A percentile compares a stretch with the other conserved stretches of the same genome.
These are phyloP conservation scores for Plasmopara halstedii DNA, from an alignment of 352 stramenopile species.

Conservation along the genomic window DNA sequence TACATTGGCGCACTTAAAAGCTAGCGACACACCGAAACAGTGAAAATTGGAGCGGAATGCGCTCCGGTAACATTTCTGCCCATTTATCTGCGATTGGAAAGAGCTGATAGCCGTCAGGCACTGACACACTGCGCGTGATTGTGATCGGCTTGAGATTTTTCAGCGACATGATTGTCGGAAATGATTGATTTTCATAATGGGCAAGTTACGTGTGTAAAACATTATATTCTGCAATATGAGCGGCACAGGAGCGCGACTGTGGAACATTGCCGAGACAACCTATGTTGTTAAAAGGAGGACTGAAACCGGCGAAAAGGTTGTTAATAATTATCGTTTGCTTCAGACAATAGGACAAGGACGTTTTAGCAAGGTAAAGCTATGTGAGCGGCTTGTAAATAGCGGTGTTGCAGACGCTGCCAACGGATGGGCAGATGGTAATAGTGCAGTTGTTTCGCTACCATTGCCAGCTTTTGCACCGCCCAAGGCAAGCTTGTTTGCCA, in stretches of 20 bases:
- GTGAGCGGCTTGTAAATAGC: constrained; percentile 38
- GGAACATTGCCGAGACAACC: constrained; percentile 69
- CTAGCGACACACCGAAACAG: constrained; percentile 48
- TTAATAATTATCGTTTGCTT: constrained; percentile 79
- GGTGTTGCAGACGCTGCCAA: constrained; percentile 15
- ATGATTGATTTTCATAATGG: no score
- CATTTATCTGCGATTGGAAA: constrained; percentile 63
- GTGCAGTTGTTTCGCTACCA: constrained; percentile 1
- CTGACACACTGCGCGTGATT: constrained; percentile 31
- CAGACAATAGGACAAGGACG: constrained; percentile 63
- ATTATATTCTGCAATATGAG: constrained; percentile 5
- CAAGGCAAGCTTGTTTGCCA: constrained; percentile 48
- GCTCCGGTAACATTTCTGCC: constrained; percentile 54
- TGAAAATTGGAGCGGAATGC: constrained; percentile 66
- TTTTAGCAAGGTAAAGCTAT: constrained; percentile 84
- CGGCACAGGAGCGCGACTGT: constrained; percentile 18
- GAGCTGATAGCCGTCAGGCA: constrained; percentile 53
- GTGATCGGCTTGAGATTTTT: constrained; percentile 68
- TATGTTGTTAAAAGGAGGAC: constrained; percentile 40
- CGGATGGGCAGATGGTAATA: background rate
- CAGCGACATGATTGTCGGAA: constrained; percentile 47
- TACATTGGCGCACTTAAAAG: background rate
- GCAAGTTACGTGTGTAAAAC: background rate
- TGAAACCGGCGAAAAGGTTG: constrained; percentile 36
- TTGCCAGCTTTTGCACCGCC: constrained; percentile 15